These are phyloP conservation scores for Lactarius deliciosus DNA, from an alignment of 768 basidiomycete genomes.

Conservation along the genomic window DNA sequence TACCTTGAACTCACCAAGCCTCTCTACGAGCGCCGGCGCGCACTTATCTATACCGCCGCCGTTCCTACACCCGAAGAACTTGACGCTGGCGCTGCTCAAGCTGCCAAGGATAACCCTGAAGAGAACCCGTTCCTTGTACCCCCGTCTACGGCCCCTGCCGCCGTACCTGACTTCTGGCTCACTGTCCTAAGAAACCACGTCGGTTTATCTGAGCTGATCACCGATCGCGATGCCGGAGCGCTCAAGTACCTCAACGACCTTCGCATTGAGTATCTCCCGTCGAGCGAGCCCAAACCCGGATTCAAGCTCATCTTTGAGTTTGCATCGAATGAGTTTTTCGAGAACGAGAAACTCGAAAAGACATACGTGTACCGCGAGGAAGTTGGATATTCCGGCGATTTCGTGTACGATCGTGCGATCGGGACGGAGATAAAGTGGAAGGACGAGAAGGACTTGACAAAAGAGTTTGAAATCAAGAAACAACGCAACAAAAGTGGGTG, in stretches of 20 bases:
- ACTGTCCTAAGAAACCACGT: slow-evolving; percentile 93
- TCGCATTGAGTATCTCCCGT: slow-evolving; percentile 69
- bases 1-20: slow-evolving; percentile 78
- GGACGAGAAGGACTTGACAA: slow-evolving; percentile 96
- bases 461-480: slow-evolving; percentile 98
- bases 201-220: slow-evolving; percentile 84
- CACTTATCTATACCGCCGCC: slow-evolving; percentile 76
- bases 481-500: slow-evolving; percentile 93
- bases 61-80: slow-evolving; percentile 81
- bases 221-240: slow-evolving; percentile 85
- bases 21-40: slow-evolving; percentile 81
- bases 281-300: slow-evolving; percentile 71
- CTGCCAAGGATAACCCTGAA: slow-evolving; percentile 72
- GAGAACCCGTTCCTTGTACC: slow-evolving; percentile 52
- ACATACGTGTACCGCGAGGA: slow-evolving; percentile 92
- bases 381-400: slow-evolving; percentile 95
- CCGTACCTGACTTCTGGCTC: slow-evolving; percentile 97
- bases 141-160: slow-evolving; percentile 36
- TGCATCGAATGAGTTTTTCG: slow-evolving; percentile 81
- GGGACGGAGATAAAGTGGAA: slow-evolving; percentile 96
- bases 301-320: slow-evolving; percentile 91
- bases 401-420: slow-evolving; percentile 91
- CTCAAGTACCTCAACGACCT: slow-evolving; percentile 84
- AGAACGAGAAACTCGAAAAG: slow-evolving; percentile 81
- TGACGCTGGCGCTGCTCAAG: slow-evolving; percentile 70